Base-by-base conservation (phyloP, 257 asterid species). In the Henckelia pumila region DNA sequence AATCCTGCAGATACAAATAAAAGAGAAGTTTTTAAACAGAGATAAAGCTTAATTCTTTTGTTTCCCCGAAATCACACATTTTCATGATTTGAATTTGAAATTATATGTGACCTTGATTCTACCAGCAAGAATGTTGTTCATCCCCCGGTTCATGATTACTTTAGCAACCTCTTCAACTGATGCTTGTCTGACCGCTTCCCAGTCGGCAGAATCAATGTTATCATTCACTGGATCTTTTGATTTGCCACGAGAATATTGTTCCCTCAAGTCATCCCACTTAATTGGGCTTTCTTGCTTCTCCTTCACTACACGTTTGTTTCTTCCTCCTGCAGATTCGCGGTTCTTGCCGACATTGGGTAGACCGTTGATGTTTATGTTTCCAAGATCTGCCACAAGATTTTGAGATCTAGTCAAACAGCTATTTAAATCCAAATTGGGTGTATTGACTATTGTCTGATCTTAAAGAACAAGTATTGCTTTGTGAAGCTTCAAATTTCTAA, bases 101-200 rank as follows among this genome's bases (percentile, higher is more conserved):
- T 35, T 28, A 69, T 24, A 40, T 16, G 2, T n/a, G 16, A 86
- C 96, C 95, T 88, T 77, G 47, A 88, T 88, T 70, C 85, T 79
- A 8, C 6, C 28, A 6, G 88, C 85, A 30, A 90, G 80, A 2
- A 75, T 20, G 59, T 76, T 71, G 59, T 68, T 40, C 85, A 73
- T 77, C 29, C 96, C 96, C 52, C 97, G 71, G 9, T 17, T 23
- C 40, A 3, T 17, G 0, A 88, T 84, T 17, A 64, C 64, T 3
- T 71, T 5, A 33, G 85, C 73, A 17, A 91, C 19, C 25, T 76
- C 82, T 4, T 5, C 25, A 10, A 37, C 61, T 0, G 84, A 6
- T 2, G 89, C 87, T 59, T 64, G 55, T 66, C 84, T 77, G 19
- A 88, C 82, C 0, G 85, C 88, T 26, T 80, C 84, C 95, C 92